Conservation (phyloP, 345 rosid genomes). For the Acer campestre region DNA sequence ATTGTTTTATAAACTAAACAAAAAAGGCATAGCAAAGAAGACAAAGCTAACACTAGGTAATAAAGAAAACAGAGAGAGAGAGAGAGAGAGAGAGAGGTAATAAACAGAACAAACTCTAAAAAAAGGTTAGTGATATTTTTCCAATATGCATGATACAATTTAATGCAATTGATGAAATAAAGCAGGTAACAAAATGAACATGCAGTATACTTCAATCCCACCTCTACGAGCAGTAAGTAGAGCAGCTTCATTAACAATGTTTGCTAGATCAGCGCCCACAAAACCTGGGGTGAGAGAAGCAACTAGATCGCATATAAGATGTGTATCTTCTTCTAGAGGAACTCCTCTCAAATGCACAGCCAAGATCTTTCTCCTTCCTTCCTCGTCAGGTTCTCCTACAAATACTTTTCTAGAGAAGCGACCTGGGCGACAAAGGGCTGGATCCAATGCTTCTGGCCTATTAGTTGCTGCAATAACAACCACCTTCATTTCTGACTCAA, state of each 20-base stretch:
- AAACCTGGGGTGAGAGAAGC: conserved; percentile 91
- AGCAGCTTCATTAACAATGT: conserved; percentile 92
- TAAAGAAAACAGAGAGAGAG: too few species aligned
- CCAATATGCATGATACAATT: background rate
- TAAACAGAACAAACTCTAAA: too few species aligned
- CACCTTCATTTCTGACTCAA: conserved; percentile 79
- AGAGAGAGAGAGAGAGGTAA: too few species aligned
- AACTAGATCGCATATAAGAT: conserved; percentile 70
- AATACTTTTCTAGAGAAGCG: conserved; percentile 93
- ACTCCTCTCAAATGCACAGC: conserved; percentile 85
- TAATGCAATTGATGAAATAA: background rate
- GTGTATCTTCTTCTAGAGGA: conserved; percentile 79
- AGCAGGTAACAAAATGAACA: background rate
- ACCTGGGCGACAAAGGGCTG: conserved; percentile 95
- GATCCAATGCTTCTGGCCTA: conserved; percentile 91
- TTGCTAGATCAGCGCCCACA: conserved; percentile 98
- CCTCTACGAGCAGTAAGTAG: conserved; percentile 96
- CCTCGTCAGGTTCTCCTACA: conserved; percentile 92
- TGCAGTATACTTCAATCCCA: conserved; percentile 26
- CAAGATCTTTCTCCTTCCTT: conserved; percentile 87
- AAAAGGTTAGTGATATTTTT: background rate
- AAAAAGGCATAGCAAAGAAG: background rate
- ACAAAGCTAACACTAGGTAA: background rate
- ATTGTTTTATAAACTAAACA: background rate
- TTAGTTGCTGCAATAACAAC: conserved; percentile 95